Evolutionary conservation across 2,329 filamentous ascomycete species (phyloP).

Genomic region (Clonostachys sp.): DNA sequence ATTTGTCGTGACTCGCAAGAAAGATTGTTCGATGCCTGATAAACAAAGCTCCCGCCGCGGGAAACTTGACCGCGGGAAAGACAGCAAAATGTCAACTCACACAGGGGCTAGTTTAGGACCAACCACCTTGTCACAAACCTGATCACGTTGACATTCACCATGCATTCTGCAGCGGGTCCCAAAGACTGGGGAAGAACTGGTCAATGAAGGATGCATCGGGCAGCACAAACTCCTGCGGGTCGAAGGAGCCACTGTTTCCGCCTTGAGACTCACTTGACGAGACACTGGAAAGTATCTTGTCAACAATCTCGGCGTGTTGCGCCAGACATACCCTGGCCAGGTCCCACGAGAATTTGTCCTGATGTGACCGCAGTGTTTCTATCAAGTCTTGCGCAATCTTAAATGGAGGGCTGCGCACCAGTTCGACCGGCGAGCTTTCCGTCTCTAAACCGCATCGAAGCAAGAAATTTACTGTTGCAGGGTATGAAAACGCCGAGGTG

Average conservation of each 20-base stretch:
- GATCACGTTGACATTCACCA: constrained; percentile 11
- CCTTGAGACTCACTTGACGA: constrained; percentile 11
- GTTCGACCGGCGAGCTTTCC: constrained; percentile 23
- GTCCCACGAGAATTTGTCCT: constrained; percentile 37
- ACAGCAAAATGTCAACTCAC: background rate
- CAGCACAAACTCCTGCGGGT: constrained; percentile 17
- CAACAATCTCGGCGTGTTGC: constrained; percentile 39
- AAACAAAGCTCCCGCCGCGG: background rate
- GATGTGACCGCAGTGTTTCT: constrained; percentile 28
- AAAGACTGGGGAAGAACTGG: constrained; percentile 25
- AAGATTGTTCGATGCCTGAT: background rate
- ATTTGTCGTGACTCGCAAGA: background rate
- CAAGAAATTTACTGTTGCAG: constrained; percentile 43
- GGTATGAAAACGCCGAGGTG: constrained; percentile 38
- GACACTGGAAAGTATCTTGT: constrained; percentile 29
- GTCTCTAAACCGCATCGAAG: constrained; percentile 41
- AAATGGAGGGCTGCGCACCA: constrained; percentile 30
- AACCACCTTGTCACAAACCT: too few relatives aligned
- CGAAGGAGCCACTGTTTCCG: constrained; percentile 5
- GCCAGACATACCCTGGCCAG: constrained; percentile 43
- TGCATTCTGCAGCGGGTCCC: constrained; percentile 26
- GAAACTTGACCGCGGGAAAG: background rate
- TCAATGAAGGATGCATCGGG: constrained; percentile 24
- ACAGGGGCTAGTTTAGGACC: background rate
- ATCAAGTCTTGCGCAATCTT: constrained; percentile 37